Evolutionary conservation across 345 rosid species (phyloP).

Genomic region (Alliaria petiolata): DNA sequence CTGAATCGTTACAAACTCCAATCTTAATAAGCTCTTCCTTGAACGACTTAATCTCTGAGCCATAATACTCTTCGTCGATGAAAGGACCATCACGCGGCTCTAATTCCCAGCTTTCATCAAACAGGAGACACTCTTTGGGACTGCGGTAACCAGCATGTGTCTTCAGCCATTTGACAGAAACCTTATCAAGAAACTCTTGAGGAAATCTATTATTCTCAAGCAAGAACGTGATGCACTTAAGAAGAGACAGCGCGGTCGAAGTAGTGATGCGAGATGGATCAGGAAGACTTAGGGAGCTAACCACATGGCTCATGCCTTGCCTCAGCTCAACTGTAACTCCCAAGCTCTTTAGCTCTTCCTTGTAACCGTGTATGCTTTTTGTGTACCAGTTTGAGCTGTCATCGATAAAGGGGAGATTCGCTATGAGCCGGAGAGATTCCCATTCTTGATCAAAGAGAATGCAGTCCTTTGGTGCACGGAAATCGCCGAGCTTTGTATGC

Average conservation of each 20-base stretch:
- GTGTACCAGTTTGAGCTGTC: slow-evolving; percentile 47
- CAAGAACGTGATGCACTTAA: slow-evolving; percentile 42
- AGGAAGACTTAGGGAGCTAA: slow-evolving; percentile 40
- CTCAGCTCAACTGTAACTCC: slow-evolving; percentile 41
- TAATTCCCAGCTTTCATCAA: slow-evolving; percentile 43
- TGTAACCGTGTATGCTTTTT: slow-evolving; percentile 37
- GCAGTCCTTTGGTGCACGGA: slow-evolving; percentile 49
- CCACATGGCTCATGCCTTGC: slow-evolving; percentile 49
- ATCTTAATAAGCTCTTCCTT: slow-evolving; percentile 41
- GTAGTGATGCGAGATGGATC: slow-evolving; percentile 27
- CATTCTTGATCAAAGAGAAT: slow-evolving; percentile 55
- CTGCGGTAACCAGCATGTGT: slow-evolving; percentile 47
- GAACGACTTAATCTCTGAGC: slow-evolving; percentile 30
- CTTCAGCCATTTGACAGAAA: slow-evolving; percentile 55
- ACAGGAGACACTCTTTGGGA: slow-evolving; percentile 47
- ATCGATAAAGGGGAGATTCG: slow-evolving; percentile 59
- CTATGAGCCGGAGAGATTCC: slow-evolving; percentile 47
- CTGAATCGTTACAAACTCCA: slow-evolving; percentile 43
- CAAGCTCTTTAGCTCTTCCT: slow-evolving; percentile 44
- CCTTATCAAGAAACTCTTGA: slow-evolving; percentile 24
- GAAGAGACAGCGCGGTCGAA: slow-evolving; percentile 37
- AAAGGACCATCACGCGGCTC: slow-evolving; percentile 64
- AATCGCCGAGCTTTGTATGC: slow-evolving; percentile 52
- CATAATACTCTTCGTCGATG: slow-evolving; percentile 59
- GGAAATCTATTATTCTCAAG: slow-evolving; percentile 32